Evolutionary conservation across 2,329 filamentous ascomycete genomes (phyloP), one percentile per base, ranked within the genome.

Genomic region (Xylaria sp.): DNA sequence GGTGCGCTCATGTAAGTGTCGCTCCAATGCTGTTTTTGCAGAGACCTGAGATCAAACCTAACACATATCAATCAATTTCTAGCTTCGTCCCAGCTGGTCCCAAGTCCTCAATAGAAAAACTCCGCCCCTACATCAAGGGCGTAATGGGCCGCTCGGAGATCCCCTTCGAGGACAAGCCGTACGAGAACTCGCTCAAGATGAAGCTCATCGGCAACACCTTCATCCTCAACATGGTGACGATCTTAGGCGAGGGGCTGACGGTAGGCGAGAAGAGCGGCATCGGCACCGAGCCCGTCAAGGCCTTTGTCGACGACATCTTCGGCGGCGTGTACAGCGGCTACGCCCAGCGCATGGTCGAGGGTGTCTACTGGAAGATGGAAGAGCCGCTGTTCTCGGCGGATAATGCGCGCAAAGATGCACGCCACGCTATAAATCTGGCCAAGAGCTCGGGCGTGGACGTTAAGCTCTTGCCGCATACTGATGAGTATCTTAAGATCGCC

Each of bases 151-250:
- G 84, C 38, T 83, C 82, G 0, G 84, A 85, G 66, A 84, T 92
- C 66, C 59, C 72, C 6, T 73, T 76, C 56, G 71, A 74, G 5
- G 72, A 75, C 63, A 54, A 70, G 65, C 69, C 74, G 25, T 69
- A 69, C 52, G 69, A 71, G 52, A 86, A 87, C 56, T 88, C 92
- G 4, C 84, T 87, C 1, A 84, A 87, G 47, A 81, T 96, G 50
- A 95, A 97, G 78, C 82, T 97, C 19, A 84, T 96, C 9, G 93
- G 94, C 60, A 97, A 97, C 77, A 92, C 90, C 0, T 94, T 97
- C 74, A 84, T 97, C 70, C 75, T 96, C 42, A 91, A 91, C 78
- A 94, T 94, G 84, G 85, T 94, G 23, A 89, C 93, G 72, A 84
- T 91, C 54, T 79, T 97, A 3, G 87, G 91, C 1, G 92, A 96